A percentile compares a stretch with the other conserved stretches of the same genome.
Evolutionary conservation across 805 yeast species (phyloP).

Genomic region (Candida vaughaniae): DNA sequence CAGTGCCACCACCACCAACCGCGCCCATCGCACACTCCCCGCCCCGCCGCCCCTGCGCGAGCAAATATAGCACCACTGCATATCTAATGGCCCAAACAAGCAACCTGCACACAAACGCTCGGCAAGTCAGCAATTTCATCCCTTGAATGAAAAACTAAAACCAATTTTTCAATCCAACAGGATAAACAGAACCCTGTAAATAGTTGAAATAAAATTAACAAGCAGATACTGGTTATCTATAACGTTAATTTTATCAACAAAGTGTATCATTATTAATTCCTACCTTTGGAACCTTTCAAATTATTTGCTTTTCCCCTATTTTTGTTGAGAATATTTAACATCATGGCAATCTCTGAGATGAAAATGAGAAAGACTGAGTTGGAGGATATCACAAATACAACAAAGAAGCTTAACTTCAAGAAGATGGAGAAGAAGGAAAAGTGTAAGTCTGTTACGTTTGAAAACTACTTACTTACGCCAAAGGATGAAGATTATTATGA

Average conservation of each 20-base stretch:
- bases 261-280: not conserved
- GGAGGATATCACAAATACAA: constrained; percentile 38
- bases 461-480: constrained; percentile 38
- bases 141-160: constrained; percentile 4
- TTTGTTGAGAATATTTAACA: too few species aligned
- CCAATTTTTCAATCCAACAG: constrained; percentile 3
- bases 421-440: constrained; percentile 6
- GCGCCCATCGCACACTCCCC: too few species aligned
- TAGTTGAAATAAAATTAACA: not conserved
- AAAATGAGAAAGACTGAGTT: constrained; percentile 31
- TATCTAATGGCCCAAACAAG: too few species aligned
- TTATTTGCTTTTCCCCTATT: too few species aligned
- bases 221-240: constrained; percentile 4
- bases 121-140: constrained; percentile 10
- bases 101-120: constrained; percentile 5
- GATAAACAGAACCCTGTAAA: constrained; percentile 1
- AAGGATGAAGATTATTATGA: constrained; percentile 41
- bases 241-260: too few species aligned
- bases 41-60: too few species aligned
- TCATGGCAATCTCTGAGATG: constrained; percentile 16
- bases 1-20: too few species aligned
- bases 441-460: constrained; percentile 14
- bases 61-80: too few species aligned
- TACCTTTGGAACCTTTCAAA: not conserved
- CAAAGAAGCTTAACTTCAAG: constrained; percentile 11